phyloP scores from a whole-genome alignment of 2,329 filamentous ascomycete species.

The Talaromyces amestolkiae region DNA sequence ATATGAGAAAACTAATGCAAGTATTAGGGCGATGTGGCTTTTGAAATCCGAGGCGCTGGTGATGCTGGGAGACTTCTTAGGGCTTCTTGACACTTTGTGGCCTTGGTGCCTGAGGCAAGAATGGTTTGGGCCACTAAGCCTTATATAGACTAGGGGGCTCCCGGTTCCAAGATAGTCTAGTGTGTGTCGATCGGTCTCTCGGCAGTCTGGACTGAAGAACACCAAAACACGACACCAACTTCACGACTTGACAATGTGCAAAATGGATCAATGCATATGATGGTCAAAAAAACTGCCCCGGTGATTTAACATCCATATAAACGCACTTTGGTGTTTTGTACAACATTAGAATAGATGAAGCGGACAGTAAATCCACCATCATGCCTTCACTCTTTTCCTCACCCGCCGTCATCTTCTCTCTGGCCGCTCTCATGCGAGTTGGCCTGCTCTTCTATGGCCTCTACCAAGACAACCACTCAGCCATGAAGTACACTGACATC shows the following conservation, averaged over 20 bases:
- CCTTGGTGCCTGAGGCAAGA: neutral
- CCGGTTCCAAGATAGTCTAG: neutral
- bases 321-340: neutral
- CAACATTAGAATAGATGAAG: neutral
- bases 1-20: too few species aligned
- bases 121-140: neutral
- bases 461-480: constrained; percentile 87
- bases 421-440: constrained; percentile 61
- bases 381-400: constrained; percentile 23
- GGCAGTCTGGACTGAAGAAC: neutral
- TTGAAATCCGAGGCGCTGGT: too few species aligned
- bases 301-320: neutral
- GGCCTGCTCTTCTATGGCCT: constrained; percentile 80
- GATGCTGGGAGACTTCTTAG: neutral
- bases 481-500: constrained; percentile 97
- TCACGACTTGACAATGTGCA: neutral
- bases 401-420: constrained; percentile 34
- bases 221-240: neutral
- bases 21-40: too few species aligned
- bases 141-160: neutral
- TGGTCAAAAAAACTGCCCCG: neutral
- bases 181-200: neutral
- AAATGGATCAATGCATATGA: neutral
- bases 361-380: neutral
- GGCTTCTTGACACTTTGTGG: neutral